Conservation (phyloP, 1,284 basidiomycete species). For the Ceratobasidium sp. region DNA sequence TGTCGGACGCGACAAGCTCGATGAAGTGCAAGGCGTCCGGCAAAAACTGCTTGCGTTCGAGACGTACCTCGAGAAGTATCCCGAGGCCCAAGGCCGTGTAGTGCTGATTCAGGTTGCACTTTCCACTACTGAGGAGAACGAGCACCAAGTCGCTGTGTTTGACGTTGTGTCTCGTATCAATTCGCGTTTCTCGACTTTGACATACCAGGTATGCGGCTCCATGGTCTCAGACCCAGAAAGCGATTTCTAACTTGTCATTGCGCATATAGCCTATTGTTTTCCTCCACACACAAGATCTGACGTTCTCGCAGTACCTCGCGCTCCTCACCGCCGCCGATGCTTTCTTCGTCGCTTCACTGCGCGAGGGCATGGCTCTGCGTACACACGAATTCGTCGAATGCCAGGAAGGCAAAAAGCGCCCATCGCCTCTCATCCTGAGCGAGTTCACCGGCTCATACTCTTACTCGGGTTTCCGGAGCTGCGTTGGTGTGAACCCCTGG, state of each 20-base stretch:
- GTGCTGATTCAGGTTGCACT: constrained; percentile 89
- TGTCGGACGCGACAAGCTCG: constrained; percentile 88
- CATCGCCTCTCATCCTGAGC: constrained; percentile 73
- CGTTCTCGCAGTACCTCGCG: constrained; percentile 86
- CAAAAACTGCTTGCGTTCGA: constrained; percentile 89
- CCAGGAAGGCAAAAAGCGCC: constrained; percentile 71
- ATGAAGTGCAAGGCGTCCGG: constrained; percentile 84
- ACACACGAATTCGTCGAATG: constrained; percentile 89
- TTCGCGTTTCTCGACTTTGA: constrained; percentile 81
- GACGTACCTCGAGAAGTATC: constrained; percentile 79
- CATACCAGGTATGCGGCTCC: constrained; percentile 71
- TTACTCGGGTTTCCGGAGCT: constrained; percentile 85
- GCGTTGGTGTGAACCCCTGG: constrained; percentile 87
- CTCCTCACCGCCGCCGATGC: constrained; percentile 84
- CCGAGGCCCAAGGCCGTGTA: constrained; percentile 78
- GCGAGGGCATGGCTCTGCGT: constrained; percentile 88
- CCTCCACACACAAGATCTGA: constrained; percentile 86
- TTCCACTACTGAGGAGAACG: constrained; percentile 82
- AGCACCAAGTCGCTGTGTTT: constrained; percentile 76
- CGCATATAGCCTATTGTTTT: constrained; percentile 74
- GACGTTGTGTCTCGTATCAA: constrained; percentile 86
- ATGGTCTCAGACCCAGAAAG: too few relatives aligned
- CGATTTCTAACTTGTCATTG: background rate
- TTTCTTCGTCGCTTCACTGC: constrained; percentile 84
- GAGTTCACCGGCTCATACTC: constrained; percentile 90